Percentiles rank a stretch among this genome's conserved stretches.
Conservation (phyloP, 2,329 filamentous ascomycete species). For the Coleophoma cylindrospora region DNA sequence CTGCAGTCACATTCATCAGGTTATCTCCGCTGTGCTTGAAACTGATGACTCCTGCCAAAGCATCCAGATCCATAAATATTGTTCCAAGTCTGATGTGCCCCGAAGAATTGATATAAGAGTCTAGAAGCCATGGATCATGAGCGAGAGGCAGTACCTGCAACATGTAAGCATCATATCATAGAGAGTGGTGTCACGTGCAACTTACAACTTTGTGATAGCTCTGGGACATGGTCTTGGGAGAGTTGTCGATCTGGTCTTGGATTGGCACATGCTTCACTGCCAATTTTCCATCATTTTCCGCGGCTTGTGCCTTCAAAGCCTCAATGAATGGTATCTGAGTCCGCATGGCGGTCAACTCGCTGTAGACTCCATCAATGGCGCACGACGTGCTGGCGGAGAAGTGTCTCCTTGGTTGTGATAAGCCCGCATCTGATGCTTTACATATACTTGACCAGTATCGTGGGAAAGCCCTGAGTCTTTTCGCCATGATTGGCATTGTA, state of each 20-base stretch:
- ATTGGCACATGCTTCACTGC: no score
- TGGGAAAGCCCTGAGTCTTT: not conserved
- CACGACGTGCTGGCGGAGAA: slow-evolving; percentile 13
- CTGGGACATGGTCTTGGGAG: slow-evolving; percentile 62
- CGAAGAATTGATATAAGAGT: slow-evolving; percentile 64
- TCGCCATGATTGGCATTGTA: not conserved
- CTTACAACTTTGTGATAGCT: slow-evolving; percentile 59
- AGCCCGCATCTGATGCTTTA: not conserved
- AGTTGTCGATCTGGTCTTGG: slow-evolving; percentile 34
- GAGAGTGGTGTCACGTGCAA: slow-evolving; percentile 13
- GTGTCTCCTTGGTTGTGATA: slow-evolving; percentile 5
- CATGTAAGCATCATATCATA: not conserved
- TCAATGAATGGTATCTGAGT: slow-evolving; percentile 66
- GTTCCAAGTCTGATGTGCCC: slow-evolving; percentile 54
- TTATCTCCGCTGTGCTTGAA: slow-evolving; percentile 64
- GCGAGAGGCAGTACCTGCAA: slow-evolving; percentile 55
- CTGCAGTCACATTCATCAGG: slow-evolving; percentile 35
- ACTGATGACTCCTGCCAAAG: slow-evolving; percentile 64
- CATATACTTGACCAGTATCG: not conserved
- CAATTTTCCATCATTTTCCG: slow-evolving; percentile 10
- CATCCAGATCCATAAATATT: slow-evolving; percentile 66
- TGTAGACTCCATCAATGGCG: slow-evolving; percentile 50
- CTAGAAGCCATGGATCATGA: slow-evolving; percentile 64
- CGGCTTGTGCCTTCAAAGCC: slow-evolving; percentile 50
- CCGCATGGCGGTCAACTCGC: slow-evolving; percentile 51